Evolutionary conservation across 108 stramenopile genomes (phyloP).

Genomic region (Skeletonema grethae): DNA sequence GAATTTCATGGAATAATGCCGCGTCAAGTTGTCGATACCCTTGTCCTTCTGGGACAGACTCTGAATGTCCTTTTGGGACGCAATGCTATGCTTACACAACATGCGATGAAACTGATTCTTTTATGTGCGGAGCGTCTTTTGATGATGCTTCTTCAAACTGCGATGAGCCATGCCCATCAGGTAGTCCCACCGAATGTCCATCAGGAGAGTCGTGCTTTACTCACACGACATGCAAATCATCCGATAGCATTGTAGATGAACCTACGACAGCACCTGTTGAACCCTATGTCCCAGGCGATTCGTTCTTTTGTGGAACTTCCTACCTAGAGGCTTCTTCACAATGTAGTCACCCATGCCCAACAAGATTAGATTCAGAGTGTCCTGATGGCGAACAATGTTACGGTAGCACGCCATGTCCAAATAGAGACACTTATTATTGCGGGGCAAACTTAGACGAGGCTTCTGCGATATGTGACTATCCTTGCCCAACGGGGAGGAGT

Average conservation of each 20-base stretch:
- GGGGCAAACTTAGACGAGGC: conserved; percentile 48
- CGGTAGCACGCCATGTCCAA: conserved; percentile 49
- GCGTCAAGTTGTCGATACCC: conserved; percentile 43
- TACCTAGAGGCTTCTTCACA: conserved; percentile 43
- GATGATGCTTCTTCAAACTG: conserved; percentile 75
- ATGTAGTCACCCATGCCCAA: conserved; percentile 47
- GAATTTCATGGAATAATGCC: conserved; percentile 52
- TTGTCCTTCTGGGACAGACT: conserved; percentile 43
- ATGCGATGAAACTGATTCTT: conserved; percentile 48
- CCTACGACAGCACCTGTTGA: conserved; percentile 23
- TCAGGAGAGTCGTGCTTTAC: conserved; percentile 74
- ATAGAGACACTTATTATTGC: conserved; percentile 46
- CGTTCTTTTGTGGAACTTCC: conserved; percentile 46
- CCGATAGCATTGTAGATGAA: conserved; percentile 4
- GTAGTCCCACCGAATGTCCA: conserved; percentile 69
- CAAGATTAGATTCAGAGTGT: conserved; percentile 40
- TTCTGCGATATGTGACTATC: conserved; percentile 37
- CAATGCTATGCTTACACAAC: conserved; percentile 52
- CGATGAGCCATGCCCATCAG: conserved; percentile 69
- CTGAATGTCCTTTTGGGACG: conserved; percentile 40
- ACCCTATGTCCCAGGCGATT: conserved; percentile 47
- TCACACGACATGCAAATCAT: conserved; percentile 74
- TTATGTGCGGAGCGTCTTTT: conserved; percentile 77
- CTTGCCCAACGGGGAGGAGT: conserved; percentile 34
- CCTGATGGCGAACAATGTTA: conserved; percentile 44